These are phyloP conservation scores for Suillus plorans DNA, from an alignment of 768 basidiomycete genomes.

Conservation along the genomic window DNA sequence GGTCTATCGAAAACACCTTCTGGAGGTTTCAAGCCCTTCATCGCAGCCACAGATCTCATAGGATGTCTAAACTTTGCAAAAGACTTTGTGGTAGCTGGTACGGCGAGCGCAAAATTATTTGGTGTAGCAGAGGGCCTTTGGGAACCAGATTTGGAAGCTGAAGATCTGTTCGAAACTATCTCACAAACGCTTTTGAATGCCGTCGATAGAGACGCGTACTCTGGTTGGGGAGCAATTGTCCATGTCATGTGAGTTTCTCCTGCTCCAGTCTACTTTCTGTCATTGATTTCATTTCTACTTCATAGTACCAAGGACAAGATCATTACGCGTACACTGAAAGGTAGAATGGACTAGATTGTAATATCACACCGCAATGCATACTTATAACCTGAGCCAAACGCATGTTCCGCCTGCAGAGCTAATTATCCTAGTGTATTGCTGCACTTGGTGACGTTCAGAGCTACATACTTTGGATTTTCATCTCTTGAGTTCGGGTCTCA, in stretches of 20 bases:
- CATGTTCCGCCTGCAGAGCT: neutral
- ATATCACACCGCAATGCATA: neutral
- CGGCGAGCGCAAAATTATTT: constrained; percentile 87
- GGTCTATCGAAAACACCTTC: constrained; percentile 76
- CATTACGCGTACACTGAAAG: constrained; percentile 84
- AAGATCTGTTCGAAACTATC: constrained; percentile 98
- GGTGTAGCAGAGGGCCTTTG: constrained; percentile 98
- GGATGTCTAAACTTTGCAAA: constrained; percentile 92
- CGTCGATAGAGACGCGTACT: constrained; percentile 93
- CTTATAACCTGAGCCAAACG: neutral
- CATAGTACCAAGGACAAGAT: constrained; percentile 69
- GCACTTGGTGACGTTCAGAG: neutral
- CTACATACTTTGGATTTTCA: neutral
- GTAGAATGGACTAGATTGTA: constrained; percentile 78
- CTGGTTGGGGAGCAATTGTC: constrained; percentile 95
- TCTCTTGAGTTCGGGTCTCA: neutral
- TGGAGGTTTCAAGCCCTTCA: constrained; percentile 83
- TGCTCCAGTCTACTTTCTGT: constrained; percentile 7
- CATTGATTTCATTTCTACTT: constrained; percentile 9
- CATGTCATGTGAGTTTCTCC: constrained; percentile 80
- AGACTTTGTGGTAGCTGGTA: constrained; percentile 96
- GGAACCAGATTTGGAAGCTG: constrained; percentile 95
- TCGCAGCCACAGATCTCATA: constrained; percentile 92
- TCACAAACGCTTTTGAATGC: constrained; percentile 94
- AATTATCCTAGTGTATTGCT: neutral